Conservation (phyloP, 192 early-diverging fungal species). For the Neocallimastix lanati region DNA sequence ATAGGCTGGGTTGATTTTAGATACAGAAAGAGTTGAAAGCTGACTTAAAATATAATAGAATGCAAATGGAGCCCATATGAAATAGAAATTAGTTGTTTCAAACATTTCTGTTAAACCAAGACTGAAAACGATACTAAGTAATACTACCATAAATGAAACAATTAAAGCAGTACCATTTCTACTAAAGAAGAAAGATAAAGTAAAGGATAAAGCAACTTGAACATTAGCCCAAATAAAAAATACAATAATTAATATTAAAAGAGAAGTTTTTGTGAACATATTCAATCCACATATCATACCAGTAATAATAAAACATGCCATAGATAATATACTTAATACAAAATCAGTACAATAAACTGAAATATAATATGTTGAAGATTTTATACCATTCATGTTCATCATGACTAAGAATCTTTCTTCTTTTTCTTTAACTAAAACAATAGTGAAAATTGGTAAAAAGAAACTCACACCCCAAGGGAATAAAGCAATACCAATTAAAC, state of each 20-base stretch:
- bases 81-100: constrained; percentile 21
- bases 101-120: constrained; percentile 29
- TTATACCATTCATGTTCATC: constrained; percentile 60
- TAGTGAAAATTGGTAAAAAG: constrained; percentile 41
- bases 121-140: constrained; percentile 48
- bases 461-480: constrained; percentile 57
- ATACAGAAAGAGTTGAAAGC: constrained; percentile 22
- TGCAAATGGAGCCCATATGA: constrained; percentile 56
- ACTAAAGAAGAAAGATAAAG: constrained; percentile 41
- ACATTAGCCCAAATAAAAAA: constrained; percentile 47
- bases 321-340: constrained; percentile 28
- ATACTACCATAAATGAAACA: constrained; percentile 37
- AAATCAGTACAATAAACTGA: constrained; percentile 46
- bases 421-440: constrained; percentile 51
- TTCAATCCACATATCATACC: constrained; percentile 32
- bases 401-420: constrained; percentile 47
- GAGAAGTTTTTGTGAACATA: constrained; percentile 36
- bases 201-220: constrained; percentile 46
- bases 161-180: constrained; percentile 37
- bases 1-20: no score
- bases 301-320: constrained; percentile 35
- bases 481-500: constrained; percentile 35
- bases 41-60: constrained; percentile 33
- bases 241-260: constrained; percentile 25
- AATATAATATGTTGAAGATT: constrained; percentile 33